Conservation (phyloP, 1,284 basidiomycete genomes). For the Rhizoctonia solani region DNA sequence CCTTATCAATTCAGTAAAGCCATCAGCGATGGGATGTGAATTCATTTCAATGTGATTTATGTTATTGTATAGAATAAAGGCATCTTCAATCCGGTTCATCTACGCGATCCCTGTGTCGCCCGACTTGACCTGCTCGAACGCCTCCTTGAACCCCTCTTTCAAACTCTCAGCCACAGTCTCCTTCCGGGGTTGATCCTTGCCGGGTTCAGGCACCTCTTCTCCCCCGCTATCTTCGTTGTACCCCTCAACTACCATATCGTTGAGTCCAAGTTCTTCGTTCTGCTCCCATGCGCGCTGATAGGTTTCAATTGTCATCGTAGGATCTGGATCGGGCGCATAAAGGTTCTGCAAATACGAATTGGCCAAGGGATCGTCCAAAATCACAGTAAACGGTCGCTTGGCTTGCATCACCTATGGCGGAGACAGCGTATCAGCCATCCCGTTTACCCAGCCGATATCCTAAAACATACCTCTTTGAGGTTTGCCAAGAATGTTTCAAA, state of each 20-base stretch:
- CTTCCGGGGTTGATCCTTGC: neutral
- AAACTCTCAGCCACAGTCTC: slow-evolving; percentile 31
- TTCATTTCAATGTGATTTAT: neutral
- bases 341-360: slow-evolving; percentile 97
- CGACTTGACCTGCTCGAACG: slow-evolving; percentile 21
- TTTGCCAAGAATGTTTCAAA: slow-evolving; percentile 80
- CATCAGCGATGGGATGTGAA: too few relatives aligned
- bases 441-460: neutral
- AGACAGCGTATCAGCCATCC: neutral
- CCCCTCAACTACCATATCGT: slow-evolving; percentile 93
- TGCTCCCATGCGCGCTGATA: slow-evolving; percentile 90
- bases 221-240: slow-evolving; percentile 58
- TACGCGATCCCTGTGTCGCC: slow-evolving; percentile 20
- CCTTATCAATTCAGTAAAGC: too few relatives aligned
- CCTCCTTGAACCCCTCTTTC: slow-evolving; percentile 30
- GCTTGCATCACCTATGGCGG: slow-evolving; percentile 77
- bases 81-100: too few relatives aligned
- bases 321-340: slow-evolving; percentile 90
- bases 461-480: slow-evolving; percentile 75
- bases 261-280: slow-evolving; percentile 94
- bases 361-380: slow-evolving; percentile 93
- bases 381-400: slow-evolving; percentile 81
- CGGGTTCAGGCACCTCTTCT: slow-evolving; percentile 40
- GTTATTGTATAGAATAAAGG: too few relatives aligned
- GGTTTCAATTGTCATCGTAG: slow-evolving; percentile 81